phyloP scores from a whole-genome alignment of 345 rosid genomes.

The Anacardium occidentale region DNA sequence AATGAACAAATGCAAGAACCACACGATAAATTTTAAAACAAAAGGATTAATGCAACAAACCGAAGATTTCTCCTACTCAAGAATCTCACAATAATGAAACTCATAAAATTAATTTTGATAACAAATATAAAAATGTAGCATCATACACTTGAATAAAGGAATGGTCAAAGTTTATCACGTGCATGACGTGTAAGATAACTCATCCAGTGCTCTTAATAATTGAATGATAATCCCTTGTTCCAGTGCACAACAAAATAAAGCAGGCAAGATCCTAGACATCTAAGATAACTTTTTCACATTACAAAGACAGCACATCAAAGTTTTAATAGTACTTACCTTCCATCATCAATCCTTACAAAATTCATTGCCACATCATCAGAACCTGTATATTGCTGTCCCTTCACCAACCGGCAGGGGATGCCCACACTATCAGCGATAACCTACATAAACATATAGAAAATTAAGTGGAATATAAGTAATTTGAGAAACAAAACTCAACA shows the following conservation, averaged over 20 bases:
- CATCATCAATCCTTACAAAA: conserved; percentile 82
- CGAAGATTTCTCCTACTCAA: background rate
- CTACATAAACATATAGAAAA: conserved; percentile 41
- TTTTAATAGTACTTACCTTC: conserved; percentile 56
- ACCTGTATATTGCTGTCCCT: conserved; percentile 87
- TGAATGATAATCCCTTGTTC: too few species aligned
- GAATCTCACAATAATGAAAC: background rate
- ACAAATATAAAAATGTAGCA: background rate
- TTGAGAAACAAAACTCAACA: conserved; percentile 2
- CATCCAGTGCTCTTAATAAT: too few species aligned
- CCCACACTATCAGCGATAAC: conserved; percentile 87
- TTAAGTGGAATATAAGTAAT: conserved; percentile 13
- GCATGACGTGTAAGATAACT: too few species aligned
- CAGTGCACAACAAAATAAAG: background rate
- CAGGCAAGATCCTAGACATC: conserved; percentile 9
- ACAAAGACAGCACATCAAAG: background rate
- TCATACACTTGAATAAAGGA: background rate
- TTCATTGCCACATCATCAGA: conserved; percentile 88
- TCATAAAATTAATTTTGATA: background rate
- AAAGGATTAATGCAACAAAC: background rate
- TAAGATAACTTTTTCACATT: conserved; percentile 11
- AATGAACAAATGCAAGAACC: background rate
- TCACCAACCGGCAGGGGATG: conserved; percentile 87
- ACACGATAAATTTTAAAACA: background rate
- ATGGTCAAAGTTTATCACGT: background rate